Conservation (phyloP, 768 basidiomycete genomes). For the Omphalotus guepiniiformis region DNA sequence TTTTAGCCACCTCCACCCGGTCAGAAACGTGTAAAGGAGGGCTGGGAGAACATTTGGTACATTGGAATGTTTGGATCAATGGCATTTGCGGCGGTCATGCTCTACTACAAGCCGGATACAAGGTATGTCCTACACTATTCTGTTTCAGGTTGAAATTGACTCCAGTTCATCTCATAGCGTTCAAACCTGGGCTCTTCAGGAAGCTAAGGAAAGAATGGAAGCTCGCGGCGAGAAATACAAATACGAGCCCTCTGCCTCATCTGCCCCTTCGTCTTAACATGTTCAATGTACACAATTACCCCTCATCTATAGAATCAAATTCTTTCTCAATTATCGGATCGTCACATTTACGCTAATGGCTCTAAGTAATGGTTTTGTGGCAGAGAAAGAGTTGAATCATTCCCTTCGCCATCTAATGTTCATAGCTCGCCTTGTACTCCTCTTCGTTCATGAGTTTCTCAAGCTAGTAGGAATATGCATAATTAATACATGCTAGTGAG, state of each 20-base stretch:
- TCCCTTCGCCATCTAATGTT: slow-evolving; percentile 17
- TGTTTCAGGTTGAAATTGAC: slow-evolving; percentile 1
- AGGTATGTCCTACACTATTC: slow-evolving; percentile 48
- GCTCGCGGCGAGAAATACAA: slow-evolving; percentile 87
- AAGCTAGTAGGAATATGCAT: slow-evolving; percentile 38
- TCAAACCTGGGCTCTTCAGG: slow-evolving; percentile 87
- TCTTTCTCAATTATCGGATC: too few relatives aligned
- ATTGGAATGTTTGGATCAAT: slow-evolving; percentile 89
- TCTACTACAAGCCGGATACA: slow-evolving; percentile 93
- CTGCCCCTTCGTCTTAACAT: slow-evolving; percentile 8
- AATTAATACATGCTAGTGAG: background rate
- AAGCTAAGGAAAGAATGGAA: slow-evolving; percentile 88
- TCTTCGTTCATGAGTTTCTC: slow-evolving; percentile 69
- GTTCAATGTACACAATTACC: background rate
- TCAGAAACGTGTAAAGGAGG: slow-evolving; percentile 82
- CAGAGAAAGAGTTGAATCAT: too few relatives aligned
- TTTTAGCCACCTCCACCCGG: slow-evolving; percentile 70
- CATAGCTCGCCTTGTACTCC: slow-evolving; percentile 55
- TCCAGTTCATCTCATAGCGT: slow-evolving; percentile 46
- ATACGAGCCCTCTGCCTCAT: slow-evolving; percentile 57
- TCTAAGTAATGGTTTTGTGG: too few relatives aligned
- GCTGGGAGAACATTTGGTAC: slow-evolving; percentile 91
- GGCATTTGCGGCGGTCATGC: slow-evolving; percentile 65
- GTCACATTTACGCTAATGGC: too few relatives aligned
- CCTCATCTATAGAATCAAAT: too few relatives aligned